Evolutionary conservation across 2,329 filamentous ascomycete genomes (phyloP), one percentile per base, ranked within the genome.

Genomic region (Ceratocystis alfenasii): DNA sequence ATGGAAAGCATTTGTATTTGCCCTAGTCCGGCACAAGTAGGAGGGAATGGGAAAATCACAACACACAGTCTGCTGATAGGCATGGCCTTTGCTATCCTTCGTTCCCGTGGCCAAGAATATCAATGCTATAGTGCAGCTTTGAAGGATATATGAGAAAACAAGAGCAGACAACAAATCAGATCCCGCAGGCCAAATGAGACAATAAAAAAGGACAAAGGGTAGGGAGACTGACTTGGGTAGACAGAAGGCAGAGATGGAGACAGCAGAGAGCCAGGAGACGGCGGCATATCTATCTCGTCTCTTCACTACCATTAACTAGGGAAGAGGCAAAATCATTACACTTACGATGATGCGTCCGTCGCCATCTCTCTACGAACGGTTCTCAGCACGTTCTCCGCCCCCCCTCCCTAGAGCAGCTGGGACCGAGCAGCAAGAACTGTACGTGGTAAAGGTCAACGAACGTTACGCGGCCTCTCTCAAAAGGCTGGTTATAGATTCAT

Each of bases 101-200:
- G 36, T 25, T 50, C 48, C 48, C 12, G 20, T 50, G n/a, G 48
- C 3, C 48, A 15, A 28, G 20, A 28, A 53, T 53, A 53, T 28
- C 15, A 53, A 28, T 28, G 20, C 20, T 53, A 53, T 53, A 53
- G 3, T 53, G 22, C 48, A 28, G 22, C 22, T 25, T 53, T 53
- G 48, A 53, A 53, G 48, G 10, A 12, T 53, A 53, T 28, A 53
- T 25, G 48, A 53, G 48, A 53, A 53, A 53, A 53, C 48, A 28
- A 53, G 48, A 22, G 22, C n/a, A 8, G 7, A 8, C 46, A 50
- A 20, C 8, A 36, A 36, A 3, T 12, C 33, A 36, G 33, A 36
- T 10, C 33, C 33, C 33, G 6, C 33, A 36, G 7, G 33, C 36
- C 36, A 41, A 41, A 15, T 41, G 36, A 41, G 36, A 41, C 3